Conservation (phyloP, 805 yeast genomes). For the Metschnikowia proteae region DNA sequence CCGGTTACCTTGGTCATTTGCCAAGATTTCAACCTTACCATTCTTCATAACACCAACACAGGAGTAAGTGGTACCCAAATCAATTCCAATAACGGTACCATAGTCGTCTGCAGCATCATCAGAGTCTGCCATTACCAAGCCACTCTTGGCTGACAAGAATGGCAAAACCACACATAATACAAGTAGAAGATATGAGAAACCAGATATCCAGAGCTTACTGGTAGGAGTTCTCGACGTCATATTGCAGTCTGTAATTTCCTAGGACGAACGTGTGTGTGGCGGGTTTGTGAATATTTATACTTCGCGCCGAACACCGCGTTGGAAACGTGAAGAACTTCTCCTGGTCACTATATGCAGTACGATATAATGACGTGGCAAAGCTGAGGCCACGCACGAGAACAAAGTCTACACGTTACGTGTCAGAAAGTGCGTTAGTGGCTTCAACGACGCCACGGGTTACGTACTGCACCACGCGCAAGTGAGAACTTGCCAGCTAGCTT, state of each 20-base stretch:
- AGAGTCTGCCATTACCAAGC: constrained; percentile 21
- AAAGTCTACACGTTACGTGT: constrained; percentile 1
- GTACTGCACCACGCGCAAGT: background rate
- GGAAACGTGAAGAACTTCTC: constrained; percentile 16
- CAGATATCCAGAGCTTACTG: constrained; percentile 24
- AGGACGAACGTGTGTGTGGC: background rate
- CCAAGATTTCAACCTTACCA: constrained; percentile 91
- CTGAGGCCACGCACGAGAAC: constrained; percentile 8
- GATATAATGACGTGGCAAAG: constrained; percentile 15
- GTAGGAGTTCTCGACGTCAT: constrained; percentile 7
- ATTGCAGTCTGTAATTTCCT: background rate
- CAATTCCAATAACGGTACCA: constrained; percentile 88
- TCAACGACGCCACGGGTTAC: background rate
- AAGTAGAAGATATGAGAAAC: constrained; percentile 30
- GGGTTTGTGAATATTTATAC: constrained; percentile 6
- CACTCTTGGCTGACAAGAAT: constrained; percentile 23
- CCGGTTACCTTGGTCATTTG: constrained; percentile 98
- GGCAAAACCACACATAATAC: constrained; percentile 38
- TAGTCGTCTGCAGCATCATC: constrained; percentile 38
- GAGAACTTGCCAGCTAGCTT: background rate
- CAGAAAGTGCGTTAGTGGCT: background rate
- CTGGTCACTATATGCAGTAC: constrained; percentile 10
- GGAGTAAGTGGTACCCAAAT: constrained; percentile 90
- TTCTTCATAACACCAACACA: constrained; percentile 94
- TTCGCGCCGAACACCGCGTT: constrained; percentile 12